phyloP scores from a whole-genome alignment of 2,329 filamentous ascomycete genomes.

The Pyricularia grisea region DNA sequence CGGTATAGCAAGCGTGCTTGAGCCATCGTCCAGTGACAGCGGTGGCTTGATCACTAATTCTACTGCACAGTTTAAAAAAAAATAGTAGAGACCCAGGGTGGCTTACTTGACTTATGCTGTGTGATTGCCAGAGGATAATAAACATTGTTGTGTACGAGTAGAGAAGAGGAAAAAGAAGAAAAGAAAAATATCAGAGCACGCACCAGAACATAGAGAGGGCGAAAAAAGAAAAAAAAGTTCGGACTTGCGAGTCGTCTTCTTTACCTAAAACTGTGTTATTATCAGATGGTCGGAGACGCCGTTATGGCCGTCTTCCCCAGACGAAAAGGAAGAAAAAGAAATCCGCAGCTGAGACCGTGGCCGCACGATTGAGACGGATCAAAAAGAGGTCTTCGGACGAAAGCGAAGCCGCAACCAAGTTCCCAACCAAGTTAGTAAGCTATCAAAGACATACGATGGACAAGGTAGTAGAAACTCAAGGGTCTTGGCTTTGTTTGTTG shows the following conservation, averaged over 20 bases:
- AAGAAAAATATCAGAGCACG: neutral
- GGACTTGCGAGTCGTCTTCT: neutral
- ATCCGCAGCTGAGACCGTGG: neutral
- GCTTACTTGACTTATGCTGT: too few species aligned
- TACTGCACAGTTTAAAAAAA: neutral
- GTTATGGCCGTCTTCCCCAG: neutral
- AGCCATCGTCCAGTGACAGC: neutral
- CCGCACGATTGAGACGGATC: neutral
- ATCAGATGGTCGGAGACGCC: neutral
- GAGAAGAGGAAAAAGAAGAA: neutral
- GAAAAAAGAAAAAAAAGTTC: neutral
- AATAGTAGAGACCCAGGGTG: too few species aligned
- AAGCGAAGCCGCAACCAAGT: neutral
- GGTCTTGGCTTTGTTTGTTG: neutral
- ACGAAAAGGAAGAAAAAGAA: neutral
- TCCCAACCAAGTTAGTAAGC: neutral
- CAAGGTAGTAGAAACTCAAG: neutral
- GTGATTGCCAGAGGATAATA: neutral
- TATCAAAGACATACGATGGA: neutral
- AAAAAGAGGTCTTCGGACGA: neutral
- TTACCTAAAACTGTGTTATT: neutral
- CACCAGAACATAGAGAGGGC: neutral
- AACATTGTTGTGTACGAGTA: neutral
- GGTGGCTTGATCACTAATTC: neutral
- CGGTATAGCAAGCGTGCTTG: neutral